These are phyloP conservation scores for Cryptococcus hybrid DNA, from an alignment of 1,284 basidiomycete species.

Conservation along the genomic window DNA sequence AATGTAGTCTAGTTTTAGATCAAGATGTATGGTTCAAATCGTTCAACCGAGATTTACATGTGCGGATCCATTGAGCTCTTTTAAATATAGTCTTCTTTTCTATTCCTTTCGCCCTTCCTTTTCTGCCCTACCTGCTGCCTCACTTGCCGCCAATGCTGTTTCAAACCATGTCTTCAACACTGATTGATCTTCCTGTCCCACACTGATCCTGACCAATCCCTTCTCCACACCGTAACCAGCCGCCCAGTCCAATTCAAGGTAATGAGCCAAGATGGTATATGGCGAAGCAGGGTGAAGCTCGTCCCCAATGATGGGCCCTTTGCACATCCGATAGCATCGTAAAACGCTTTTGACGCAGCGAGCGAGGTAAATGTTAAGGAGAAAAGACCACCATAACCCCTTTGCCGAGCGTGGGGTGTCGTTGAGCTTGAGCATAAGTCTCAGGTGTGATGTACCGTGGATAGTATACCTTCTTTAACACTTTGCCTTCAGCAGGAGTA, in stretches of 20 bases:
- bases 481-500: conserved; percentile 39
- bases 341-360: conserved; percentile 75
- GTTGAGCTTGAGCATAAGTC: conserved; percentile 66
- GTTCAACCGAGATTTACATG: conserved; percentile 55
- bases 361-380: conserved; percentile 77
- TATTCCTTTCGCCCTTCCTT: background rate
- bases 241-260: conserved; percentile 89
- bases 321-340: conserved; percentile 74
- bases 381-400: conserved; percentile 93
- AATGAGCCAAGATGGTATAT: conserved; percentile 93
- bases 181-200: conserved; percentile 81
- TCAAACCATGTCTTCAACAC: conserved; percentile 64
- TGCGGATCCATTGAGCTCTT: conserved; percentile 62
- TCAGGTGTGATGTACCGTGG: conserved; percentile 76
- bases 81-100: conserved; percentile 82
- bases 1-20: background rate
- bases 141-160: conserved; percentile 61
- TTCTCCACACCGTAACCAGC: conserved; percentile 78
- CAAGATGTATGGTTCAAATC: background rate
- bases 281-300: conserved; percentile 91
- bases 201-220: conserved; percentile 80
- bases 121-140: conserved; percentile 18
- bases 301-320: conserved; percentile 96
- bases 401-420: conserved; percentile 42
- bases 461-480: conserved; percentile 85